Conservation (phyloP, 2,329 filamentous ascomycete species). For the Epichloe aotearoae region DNA sequence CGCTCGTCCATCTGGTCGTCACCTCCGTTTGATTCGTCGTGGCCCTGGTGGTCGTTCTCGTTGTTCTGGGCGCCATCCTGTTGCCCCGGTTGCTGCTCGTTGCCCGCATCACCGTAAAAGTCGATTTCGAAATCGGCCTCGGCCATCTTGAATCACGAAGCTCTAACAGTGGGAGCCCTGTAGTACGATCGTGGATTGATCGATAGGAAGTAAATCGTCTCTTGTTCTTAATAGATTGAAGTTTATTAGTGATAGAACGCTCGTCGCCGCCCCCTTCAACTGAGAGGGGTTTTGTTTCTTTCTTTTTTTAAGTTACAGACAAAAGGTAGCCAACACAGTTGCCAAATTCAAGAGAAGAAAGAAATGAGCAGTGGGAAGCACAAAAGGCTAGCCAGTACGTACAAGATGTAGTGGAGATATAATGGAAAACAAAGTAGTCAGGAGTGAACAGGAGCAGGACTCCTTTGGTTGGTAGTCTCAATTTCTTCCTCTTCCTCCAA, state of each 20-base stretch:
- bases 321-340: conserved; percentile 1
- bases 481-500: conserved; percentile 5
- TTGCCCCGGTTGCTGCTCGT: conserved; percentile 25
- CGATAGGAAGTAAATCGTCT: neutral
- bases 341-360: conserved; percentile 12
- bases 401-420: conserved; percentile 22
- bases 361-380: conserved; percentile 20
- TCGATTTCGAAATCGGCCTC: conserved; percentile 63
- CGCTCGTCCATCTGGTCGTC: conserved; percentile 21
- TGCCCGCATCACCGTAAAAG: conserved; percentile 50
- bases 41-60: conserved; percentile 9
- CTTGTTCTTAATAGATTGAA: neutral
- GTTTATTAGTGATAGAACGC: conserved; percentile 2
- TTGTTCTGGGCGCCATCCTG: conserved; percentile 24
- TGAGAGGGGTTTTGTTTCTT: neutral
- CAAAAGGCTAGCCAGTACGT: conserved; percentile 39
- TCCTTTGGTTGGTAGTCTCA: conserved; percentile 3
- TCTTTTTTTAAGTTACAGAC: conserved; percentile 1
- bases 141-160: conserved; percentile 36
- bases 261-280: neutral
- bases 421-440: conserved; percentile 4
- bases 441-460: conserved; percentile 2
- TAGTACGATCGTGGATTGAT: neutral
- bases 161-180: neutral
- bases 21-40: conserved; percentile 25